Conservation (phyloP, 208 protist genomes). For the Trypanosoma avium region DNA sequence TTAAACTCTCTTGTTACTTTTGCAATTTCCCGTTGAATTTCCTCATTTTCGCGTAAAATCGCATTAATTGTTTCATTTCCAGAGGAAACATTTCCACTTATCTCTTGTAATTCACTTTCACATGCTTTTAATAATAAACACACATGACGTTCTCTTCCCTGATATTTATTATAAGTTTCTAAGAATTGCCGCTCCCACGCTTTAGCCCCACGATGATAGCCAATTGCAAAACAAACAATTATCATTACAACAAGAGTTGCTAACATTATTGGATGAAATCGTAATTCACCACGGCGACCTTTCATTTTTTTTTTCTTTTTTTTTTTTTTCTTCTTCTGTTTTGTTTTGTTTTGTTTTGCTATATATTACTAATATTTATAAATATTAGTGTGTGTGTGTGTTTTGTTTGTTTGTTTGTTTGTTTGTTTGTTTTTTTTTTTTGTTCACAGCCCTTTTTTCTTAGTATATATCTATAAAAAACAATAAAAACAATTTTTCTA, state of each 20-base stretch:
- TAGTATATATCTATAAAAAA: no score
- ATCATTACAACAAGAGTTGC: conserved; percentile 24
- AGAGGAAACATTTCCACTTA: conserved; percentile 2
- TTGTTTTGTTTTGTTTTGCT: no score
- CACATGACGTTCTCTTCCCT: background rate
- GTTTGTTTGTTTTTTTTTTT: no score
- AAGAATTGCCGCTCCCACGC: conserved; percentile 22
- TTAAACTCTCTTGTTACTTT: background rate
- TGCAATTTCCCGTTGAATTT: conserved; percentile 7
- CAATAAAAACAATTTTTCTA: background rate
- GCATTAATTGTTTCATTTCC: conserved; percentile 1
- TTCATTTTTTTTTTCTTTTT: conserved; percentile 12
- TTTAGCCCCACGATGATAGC: conserved; percentile 39
- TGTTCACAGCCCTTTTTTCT: no score
- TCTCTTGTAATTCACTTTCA: background rate
- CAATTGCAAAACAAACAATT: conserved; percentile 32
- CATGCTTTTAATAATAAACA: background rate
- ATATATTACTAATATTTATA: no score
- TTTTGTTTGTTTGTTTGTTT: no score
- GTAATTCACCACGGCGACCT: conserved; percentile 2
- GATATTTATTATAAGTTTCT: background rate
- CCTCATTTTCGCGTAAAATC: background rate
- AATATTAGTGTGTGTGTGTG: no score
- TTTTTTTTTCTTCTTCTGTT: no score
- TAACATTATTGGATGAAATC: conserved; percentile 38